Percentiles rank a stretch among this genome's conserved stretches.
Conservation (phyloP, 1,284 basidiomycete genomes). For the Puccinia coronata region DNA sequence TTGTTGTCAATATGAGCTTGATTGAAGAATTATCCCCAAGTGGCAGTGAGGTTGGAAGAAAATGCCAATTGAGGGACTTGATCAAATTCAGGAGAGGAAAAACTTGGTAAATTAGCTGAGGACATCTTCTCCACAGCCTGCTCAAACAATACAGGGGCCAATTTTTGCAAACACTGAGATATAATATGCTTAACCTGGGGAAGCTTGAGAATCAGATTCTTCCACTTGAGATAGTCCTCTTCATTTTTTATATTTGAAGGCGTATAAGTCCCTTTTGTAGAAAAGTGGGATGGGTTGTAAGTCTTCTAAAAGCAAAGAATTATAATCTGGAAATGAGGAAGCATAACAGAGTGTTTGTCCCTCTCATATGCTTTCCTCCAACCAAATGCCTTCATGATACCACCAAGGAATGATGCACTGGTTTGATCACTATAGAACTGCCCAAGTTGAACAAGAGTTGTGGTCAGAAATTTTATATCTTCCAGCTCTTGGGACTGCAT, state of each 20-base stretch:
- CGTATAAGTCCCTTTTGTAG: background rate
- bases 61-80: background rate
- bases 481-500: background rate
- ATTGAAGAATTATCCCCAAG: background rate
- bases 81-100: background rate
- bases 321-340: background rate
- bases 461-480: background rate
- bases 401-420: background rate
- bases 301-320: background rate
- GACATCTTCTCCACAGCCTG: background rate
- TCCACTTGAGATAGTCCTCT: background rate
- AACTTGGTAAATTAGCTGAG: background rate
- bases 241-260: background rate
- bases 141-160: background rate
- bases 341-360: background rate
- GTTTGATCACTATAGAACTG: background rate
- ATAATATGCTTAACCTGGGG: background rate
- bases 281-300: background rate
- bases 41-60: background rate
- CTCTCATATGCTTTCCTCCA: background rate
- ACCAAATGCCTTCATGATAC: background rate
- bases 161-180: background rate
- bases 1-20: background rate
- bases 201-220: background rate
- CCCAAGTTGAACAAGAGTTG: conserved; percentile 2